Evolutionary conservation across 345 rosid species (phyloP), one percentile per base, ranked within the genome.

Genomic region (Psidium guajava): DNA sequence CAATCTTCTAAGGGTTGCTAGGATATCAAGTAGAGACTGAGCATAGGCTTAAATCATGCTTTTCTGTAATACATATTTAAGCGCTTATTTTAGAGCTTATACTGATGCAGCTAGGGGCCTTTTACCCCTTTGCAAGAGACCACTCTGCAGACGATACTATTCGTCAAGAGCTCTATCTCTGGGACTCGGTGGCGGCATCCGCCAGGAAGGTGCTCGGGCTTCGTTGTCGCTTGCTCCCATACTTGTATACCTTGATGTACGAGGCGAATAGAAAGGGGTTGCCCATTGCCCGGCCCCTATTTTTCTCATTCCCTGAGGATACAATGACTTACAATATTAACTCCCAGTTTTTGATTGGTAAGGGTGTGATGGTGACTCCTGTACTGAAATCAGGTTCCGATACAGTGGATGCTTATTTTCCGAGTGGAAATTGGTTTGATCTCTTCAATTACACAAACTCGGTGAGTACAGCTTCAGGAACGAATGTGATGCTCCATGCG

Each of bases 111-210:
- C 83, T 95, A 1, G 97, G 97, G 83, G 96, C 98, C 13, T 95
- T 93, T 86, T 95, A 95, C 82, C 98, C 98, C 52, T 94, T 95
- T 56, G 91, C 97, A 25, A 93, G 98, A 89, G 98, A 95, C 57
- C 97, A 95, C 85, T 92, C 98, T 0, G 87, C n/a, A 0, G 83
- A 18, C 6, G 4, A 13, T 21, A 61, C 91, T 2, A 86, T 25
- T 7, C 92, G 92, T 32, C 97, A 92, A 89, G 98, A 95, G 87
- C 94, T 95, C 52, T 95, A 92, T 90, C 84, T 92, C 8, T 94
- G 98, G 98, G 96, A 92, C 49, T 95, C 96, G 0, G 98, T 95
- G 11, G 93, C 96, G 24, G 86, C 91, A 54, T 86, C 95, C 7
- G 98, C 97, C 1, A 91, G 90, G 87, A 92, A 93, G 84, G 94